These are phyloP conservation scores for Azolla pinnata DNA, from an alignment of 75 land plant species.

Conservation along the genomic window DNA sequence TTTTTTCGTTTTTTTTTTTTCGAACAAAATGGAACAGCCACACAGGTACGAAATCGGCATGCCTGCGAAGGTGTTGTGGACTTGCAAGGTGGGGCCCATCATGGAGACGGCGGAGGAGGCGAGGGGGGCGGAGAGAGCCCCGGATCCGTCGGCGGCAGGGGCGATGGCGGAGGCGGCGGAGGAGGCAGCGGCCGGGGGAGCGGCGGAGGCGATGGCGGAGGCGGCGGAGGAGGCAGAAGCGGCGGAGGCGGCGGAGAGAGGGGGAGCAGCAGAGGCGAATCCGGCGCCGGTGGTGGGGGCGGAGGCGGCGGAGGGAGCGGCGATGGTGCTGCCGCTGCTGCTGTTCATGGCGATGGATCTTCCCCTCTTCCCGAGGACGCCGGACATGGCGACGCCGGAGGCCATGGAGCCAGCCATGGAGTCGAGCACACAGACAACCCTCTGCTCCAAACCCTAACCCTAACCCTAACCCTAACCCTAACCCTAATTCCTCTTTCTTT, in stretches of 20 bases:
- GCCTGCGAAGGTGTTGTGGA: slow-evolving; percentile 68
- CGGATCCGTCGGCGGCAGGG: slow-evolving; percentile 25
- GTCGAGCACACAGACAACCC: no score
- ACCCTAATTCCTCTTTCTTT: no score
- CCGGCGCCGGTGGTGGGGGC: slow-evolving; percentile 35
- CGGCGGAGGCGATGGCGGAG: slow-evolving; percentile 19
- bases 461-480: no score
- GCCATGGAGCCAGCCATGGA: no score
- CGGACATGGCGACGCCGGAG: no score
- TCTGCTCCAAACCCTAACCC: no score
- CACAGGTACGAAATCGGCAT: slow-evolving; percentile 1
- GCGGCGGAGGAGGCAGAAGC: slow-evolving; percentile 19
- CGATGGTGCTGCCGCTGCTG: slow-evolving; percentile 8
- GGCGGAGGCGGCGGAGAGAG: slow-evolving; percentile 24
- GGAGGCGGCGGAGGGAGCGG: slow-evolving; percentile 19
- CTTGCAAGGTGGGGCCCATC: slow-evolving; percentile 77
- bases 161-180: slow-evolving; percentile 23
- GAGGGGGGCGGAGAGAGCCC: slow-evolving; percentile 11
- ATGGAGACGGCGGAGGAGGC: slow-evolving; percentile 44
- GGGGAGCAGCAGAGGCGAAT: slow-evolving; percentile 17
- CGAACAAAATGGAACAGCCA: background rate
- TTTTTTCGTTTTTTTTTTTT: background rate
- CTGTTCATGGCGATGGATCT: background rate
- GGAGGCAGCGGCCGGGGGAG: slow-evolving; percentile 48
- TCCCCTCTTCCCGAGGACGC: no score